Conservation (phyloP, 768 basidiomycete species). For the Podaxis sp. region DNA sequence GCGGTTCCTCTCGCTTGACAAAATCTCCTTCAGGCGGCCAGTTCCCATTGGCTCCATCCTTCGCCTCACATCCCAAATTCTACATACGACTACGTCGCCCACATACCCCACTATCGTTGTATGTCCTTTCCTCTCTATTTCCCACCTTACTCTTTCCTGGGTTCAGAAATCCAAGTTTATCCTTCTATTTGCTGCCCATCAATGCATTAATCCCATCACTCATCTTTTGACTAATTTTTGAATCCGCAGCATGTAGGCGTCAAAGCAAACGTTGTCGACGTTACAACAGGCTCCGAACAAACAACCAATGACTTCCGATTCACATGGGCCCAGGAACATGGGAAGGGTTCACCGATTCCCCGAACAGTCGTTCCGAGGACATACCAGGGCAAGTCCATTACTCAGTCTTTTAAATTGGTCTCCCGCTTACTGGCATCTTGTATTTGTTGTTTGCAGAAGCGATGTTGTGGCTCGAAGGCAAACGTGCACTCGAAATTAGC, state of each 20-base stretch:
- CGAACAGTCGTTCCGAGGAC: constrained; percentile 65
- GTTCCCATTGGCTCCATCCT: constrained; percentile 86
- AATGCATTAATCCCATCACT: not conserved
- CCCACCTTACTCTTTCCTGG: not conserved
- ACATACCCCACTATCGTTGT: constrained; percentile 61
- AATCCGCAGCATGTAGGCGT: constrained; percentile 63
- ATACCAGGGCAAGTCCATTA: constrained; percentile 53
- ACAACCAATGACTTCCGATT: constrained; percentile 78
- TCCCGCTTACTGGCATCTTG: not conserved
- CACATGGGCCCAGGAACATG: constrained; percentile 58
- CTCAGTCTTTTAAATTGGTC: not conserved
- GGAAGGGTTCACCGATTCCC: constrained; percentile 29
- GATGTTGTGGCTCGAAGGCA: constrained; percentile 84
- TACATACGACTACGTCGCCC: constrained; percentile 54
- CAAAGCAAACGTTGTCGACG: constrained; percentile 69
- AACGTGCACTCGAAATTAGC: constrained; percentile 68
- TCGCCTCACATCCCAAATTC: constrained; percentile 66
- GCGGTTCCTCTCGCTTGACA: constrained; percentile 75
- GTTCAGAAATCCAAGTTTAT: not conserved
- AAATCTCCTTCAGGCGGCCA: constrained; percentile 75
- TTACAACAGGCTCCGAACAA: constrained; percentile 60
- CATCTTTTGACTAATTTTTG: not conserved
- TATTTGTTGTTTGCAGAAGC: constrained; percentile 51
- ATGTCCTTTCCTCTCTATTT: constrained; percentile 26
- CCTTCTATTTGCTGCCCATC: not conserved